Evolutionary conservation across 352 stramenopile species (phyloP), one percentile per base, ranked within the genome.

Genomic region (Globisporangium orthogonon): DNA sequence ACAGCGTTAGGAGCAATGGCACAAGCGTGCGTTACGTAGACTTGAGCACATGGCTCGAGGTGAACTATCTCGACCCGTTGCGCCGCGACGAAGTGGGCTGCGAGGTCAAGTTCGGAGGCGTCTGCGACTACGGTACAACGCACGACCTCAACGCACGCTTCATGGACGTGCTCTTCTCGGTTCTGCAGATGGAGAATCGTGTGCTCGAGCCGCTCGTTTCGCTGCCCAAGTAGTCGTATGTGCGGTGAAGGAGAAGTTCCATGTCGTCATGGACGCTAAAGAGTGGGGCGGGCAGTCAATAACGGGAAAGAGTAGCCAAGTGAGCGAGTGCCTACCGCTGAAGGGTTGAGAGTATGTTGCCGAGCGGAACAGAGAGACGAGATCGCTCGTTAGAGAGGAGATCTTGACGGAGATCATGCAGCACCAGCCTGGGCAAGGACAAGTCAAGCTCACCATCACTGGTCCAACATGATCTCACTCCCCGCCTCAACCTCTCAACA

Each of bases 11-110:
- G 9, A 18, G 39, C 15, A 2, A 37, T 3, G 44, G 10, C 14
- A 31, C 17, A 28, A 29, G 52, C 14, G 52, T 76, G 18, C 57
- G 62, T 11, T 74, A 66, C 41, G 69, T 62, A 0, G 69, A 76
- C 45, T 50, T 77, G 18, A 75, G 59, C 10, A 72, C 69, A 11
- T 73, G 66, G 62, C 52, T 74, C 50, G 68, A 80, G 48, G 69
- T 75, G 31, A 62, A 60, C 39, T 68, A 70, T 18, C 5, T 71
- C 29, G 63, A 80, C 45, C 68, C 66, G n/a, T 49, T 55, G 37
- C 48, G 57, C 0, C 66, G 62, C 3, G 61, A 69, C 28, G 43
- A 62, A 0, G 57, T 54, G 0, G 69, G 66, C 6, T 76, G 68
- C 50, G 35, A 62, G 2, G 66, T 73, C 44, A 70, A 64, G 44